phyloP scores from a whole-genome alignment of 164 flowering plant species.

The Vitis rotundifolia region DNA sequence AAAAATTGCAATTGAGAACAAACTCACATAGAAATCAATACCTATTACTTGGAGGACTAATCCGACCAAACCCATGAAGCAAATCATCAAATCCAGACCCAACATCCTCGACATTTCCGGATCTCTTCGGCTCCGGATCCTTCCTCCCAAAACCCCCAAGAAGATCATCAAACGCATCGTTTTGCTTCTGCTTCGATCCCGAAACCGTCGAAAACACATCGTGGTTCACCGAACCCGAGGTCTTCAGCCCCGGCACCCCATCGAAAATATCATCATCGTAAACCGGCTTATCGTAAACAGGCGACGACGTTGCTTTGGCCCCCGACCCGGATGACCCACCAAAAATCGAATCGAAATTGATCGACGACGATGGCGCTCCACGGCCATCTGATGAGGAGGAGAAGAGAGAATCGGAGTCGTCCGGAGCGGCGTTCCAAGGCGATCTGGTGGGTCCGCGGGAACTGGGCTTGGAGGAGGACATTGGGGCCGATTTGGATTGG shows the following conservation, averaged over 20 bases:
- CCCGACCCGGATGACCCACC: slow-evolving; percentile 1
- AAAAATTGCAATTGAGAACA: neutral
- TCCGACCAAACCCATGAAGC: slow-evolving; percentile 52
- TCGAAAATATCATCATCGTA: slow-evolving; percentile 30
- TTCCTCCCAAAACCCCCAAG: slow-evolving; percentile 32
- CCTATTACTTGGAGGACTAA: slow-evolving; percentile 38
- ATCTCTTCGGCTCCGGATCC: slow-evolving; percentile 24
- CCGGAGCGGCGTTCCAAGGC: neutral
- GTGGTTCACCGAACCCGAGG: slow-evolving; percentile 8
- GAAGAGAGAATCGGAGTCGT: slow-evolving; percentile 10
- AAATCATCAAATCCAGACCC: slow-evolving; percentile 53
- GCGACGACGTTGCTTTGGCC: slow-evolving; percentile 6
- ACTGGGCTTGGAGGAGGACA: slow-evolving; percentile 14
- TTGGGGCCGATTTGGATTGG: slow-evolving; percentile 19
- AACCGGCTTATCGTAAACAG: slow-evolving; percentile 30
- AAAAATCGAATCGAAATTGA: slow-evolving; percentile 17
- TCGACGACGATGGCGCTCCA: slow-evolving; percentile 1
- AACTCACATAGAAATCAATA: slow-evolving; percentile 12
- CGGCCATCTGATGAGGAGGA: slow-evolving; percentile 13
- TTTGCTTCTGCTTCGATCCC: slow-evolving; percentile 4
- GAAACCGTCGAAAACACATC: slow-evolving; percentile 15
- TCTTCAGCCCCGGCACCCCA: slow-evolving; percentile 24
- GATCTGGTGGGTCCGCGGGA: slow-evolving; percentile 8
- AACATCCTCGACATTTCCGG: slow-evolving; percentile 22
- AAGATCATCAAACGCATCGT: slow-evolving; percentile 24